phyloP scores from a whole-genome alignment of 73 alveolate species.

The Paramecium pentaurelia region DNA sequence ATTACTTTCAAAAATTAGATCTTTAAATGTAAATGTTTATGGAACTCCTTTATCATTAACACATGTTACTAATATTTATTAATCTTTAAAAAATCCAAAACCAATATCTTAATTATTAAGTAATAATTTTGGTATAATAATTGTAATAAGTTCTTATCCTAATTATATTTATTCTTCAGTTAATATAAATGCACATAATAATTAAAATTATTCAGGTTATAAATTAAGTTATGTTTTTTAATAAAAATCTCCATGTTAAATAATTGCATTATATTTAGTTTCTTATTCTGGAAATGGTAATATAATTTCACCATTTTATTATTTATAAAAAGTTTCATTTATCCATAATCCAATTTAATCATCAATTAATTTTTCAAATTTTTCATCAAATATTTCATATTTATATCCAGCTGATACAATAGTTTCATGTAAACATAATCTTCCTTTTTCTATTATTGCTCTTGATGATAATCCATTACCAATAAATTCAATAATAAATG shows the following conservation, averaged over 20 bases:
- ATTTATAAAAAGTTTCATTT: constrained; percentile 61
- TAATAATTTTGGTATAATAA: background rate
- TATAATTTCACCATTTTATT: constrained; percentile 70
- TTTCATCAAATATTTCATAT: constrained; percentile 75
- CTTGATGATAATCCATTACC: constrained; percentile 82
- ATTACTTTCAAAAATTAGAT: constrained; percentile 55
- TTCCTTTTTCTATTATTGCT: constrained; percentile 88
- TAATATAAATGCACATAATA: constrained; percentile 58
- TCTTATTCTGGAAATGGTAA: constrained; percentile 72
- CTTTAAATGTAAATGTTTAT: constrained; percentile 13
- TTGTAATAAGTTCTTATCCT: background rate
- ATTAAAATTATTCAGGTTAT: constrained; percentile 48
- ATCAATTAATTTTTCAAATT: constrained; percentile 70
- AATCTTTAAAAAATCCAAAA: background rate
- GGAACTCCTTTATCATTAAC: background rate
- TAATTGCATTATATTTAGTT: background rate
- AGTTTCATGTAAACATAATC: constrained; percentile 66
- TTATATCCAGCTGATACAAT: constrained; percentile 81
- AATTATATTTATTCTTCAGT: background rate
- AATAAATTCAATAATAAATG: constrained; percentile 82
- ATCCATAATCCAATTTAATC: constrained; percentile 78
- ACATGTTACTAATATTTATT: background rate
- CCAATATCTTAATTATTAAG: background rate
- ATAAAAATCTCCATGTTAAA: constrained; percentile 55
- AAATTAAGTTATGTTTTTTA: background rate